Conservation (phyloP, 1,284 basidiomycete genomes). For the Ustilago xerochloae region DNA sequence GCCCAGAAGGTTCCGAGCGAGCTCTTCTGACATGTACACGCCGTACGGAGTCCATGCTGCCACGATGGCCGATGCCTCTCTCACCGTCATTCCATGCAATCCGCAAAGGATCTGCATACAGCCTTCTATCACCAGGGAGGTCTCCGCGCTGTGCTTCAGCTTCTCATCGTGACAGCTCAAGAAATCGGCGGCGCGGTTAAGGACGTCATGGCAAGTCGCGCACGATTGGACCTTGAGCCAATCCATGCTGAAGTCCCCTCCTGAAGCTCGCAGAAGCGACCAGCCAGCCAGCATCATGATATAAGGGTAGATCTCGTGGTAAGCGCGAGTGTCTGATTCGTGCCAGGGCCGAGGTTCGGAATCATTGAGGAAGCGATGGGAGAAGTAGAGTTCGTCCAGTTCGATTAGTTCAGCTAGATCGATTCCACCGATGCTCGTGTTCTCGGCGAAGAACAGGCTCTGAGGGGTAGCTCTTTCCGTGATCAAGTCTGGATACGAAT, state of each 20-base stretch:
- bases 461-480: not conserved
- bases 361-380: not conserved
- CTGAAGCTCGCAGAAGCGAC: not conserved
- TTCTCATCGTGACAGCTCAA: not conserved
- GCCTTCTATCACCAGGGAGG: not conserved
- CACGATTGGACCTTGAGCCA: not conserved
- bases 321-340: not conserved
- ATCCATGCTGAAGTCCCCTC: not conserved
- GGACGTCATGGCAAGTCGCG: not conserved
- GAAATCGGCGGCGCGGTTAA: not conserved
- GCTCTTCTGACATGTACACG: not conserved
- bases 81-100: not conserved
- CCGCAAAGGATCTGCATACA: slow-evolving; percentile 2
- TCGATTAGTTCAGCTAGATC: not conserved
- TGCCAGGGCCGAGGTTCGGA: not conserved
- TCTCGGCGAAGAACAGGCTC: not conserved
- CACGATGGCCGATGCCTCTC: not conserved
- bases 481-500: not conserved
- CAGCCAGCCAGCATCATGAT: not conserved
- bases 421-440: not conserved
- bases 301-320: not conserved
- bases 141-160: not conserved
- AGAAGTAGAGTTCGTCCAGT: not conserved
- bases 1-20: not conserved
- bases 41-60: not conserved